A percentile compares a stretch with the other conserved stretches of the same genome.
Conservation (phyloP, 495 filamentous ascomycete genomes). For the Aspergillus cristatus region DNA sequence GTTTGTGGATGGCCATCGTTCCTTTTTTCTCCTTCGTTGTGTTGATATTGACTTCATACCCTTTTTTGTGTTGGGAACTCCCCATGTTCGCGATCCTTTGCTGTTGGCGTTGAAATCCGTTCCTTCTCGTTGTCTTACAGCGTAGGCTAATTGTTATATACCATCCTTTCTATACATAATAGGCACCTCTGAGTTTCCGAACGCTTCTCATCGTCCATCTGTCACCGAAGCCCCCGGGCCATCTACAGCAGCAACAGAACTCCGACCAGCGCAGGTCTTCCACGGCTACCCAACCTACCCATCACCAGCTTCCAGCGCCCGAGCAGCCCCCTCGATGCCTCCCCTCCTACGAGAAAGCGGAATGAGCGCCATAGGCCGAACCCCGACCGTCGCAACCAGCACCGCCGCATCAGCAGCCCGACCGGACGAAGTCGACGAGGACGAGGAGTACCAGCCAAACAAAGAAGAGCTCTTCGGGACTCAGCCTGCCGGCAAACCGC, state of each 20-base stretch:
- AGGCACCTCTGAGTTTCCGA: constrained; percentile 32
- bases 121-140: too few species aligned
- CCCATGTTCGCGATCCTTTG: constrained; percentile 2
- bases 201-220: constrained; percentile 20
- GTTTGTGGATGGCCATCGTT: too few species aligned
- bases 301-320: constrained; percentile 33
- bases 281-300: constrained; percentile 60
- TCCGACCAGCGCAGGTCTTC: constrained; percentile 73
- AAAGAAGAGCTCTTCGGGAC: constrained; percentile 71
- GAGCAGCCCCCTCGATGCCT: constrained; percentile 56
- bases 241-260: constrained; percentile 36
- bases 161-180: constrained; percentile 16
- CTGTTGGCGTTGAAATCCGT: constrained; percentile 14
- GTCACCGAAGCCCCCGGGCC: too few species aligned
- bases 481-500: constrained; percentile 75
- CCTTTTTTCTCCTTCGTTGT: too few species aligned
- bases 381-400: constrained; percentile 30
- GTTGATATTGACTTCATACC: too few species aligned
- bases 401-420: constrained; percentile 19
- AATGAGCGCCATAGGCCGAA: constrained; percentile 45
- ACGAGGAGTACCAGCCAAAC: constrained; percentile 36
- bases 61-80: constrained; percentile 11
- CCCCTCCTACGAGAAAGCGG: constrained; percentile 57
- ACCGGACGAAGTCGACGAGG: constrained; percentile 18
- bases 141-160: constrained; percentile 35